Base-by-base conservation (phyloP, 139 green algal genomes). In the Chlamydomonas sp. region DNA sequence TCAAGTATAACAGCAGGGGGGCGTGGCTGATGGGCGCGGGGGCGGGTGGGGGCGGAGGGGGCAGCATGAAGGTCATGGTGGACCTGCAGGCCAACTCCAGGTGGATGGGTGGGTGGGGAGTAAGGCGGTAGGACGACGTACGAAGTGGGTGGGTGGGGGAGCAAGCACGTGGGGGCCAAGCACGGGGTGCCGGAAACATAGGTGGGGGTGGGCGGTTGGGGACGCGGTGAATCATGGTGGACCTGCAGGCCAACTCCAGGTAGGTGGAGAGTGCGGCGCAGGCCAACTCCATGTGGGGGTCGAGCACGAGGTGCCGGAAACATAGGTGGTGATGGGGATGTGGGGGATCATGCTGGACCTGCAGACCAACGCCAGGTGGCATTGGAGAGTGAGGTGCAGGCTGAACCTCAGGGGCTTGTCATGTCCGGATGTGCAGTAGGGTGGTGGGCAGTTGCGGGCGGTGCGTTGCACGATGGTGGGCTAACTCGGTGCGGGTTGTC, bases 1-100 rank as follows among this genome's bases (percentile, higher is more conserved):
- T 87, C 64, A 93, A 93, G 63, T 77, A 77, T 67, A 93, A 93
- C 87, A 90, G 20, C 68, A 88, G 75, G 14, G 90, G 90, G 4
- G 16, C 74, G 4, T 93, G 83, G 63, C 82, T 92, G 31, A 73
- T 10, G 9, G 63, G 9, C 20, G 57, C 77, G 17, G 4, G 20
- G 5, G 3, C 16, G 78, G 16, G 18, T 60, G 62, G 78, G 62
- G 61, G 4, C 78, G 78, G 10, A 10, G 59, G 5, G 57, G 77
- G 2, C 77, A 60, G 4, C 10, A n/a, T 78, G 16, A n/a, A 16
- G 17, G 77, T 31, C 59, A 60, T 59, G 8, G 4, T 60, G 5
- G 77, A 10, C 68, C 85, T 89, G 83, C 84, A 91, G 74, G 49
- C 66, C 20, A 90, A 85, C 86, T 89, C 82, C 78, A 78, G 89